These are phyloP conservation scores for Rugosomyces carneus DNA, from an alignment of 1,284 basidiomycete species.

Conservation along the genomic window DNA sequence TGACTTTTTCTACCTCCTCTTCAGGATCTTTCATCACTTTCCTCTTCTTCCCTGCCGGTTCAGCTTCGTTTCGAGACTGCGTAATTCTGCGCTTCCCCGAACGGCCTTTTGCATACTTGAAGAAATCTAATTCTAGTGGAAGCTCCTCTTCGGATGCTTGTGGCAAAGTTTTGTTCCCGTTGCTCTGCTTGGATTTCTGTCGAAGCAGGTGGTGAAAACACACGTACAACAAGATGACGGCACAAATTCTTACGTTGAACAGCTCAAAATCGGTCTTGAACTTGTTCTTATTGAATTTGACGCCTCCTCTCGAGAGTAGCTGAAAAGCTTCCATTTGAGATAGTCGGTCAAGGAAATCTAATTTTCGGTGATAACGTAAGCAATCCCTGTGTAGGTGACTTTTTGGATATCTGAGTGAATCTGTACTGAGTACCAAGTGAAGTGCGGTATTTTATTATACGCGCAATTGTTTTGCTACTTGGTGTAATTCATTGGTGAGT, in stretches of 20 bases:
- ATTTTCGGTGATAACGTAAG: background rate
- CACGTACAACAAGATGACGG: background rate
- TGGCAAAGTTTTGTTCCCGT: background rate
- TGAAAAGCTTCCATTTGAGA: constrained; percentile 66
- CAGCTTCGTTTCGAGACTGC: constrained; percentile 16
- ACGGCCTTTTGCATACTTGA: constrained; percentile 70
- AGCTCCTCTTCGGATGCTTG: constrained; percentile 39
- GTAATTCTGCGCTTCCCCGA: constrained; percentile 41
- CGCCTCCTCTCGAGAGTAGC: constrained; percentile 70
- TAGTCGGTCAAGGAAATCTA: background rate
- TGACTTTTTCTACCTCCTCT: constrained; percentile 19
- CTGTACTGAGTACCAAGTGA: too few relatives aligned
- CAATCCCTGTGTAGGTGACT: too few relatives aligned
- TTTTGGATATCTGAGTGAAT: too few relatives aligned
- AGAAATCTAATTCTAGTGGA: constrained; percentile 82
- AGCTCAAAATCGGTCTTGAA: constrained; percentile 70
- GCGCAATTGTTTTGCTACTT: too few relatives aligned
- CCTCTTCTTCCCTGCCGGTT: constrained; percentile 30
- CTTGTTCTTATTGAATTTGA: constrained; percentile 71
- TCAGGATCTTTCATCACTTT: constrained; percentile 25
- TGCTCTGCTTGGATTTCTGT: background rate
- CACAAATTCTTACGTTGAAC: constrained; percentile 55
- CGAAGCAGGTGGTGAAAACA: background rate
- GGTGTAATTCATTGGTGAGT: too few relatives aligned
- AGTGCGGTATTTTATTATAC: too few relatives aligned